A percentile compares a stretch with the other conserved stretches of the same genome.
Conservation (phyloP, 495 filamentous ascomycete genomes). For the Staphylotrichum tortipilum region DNA sequence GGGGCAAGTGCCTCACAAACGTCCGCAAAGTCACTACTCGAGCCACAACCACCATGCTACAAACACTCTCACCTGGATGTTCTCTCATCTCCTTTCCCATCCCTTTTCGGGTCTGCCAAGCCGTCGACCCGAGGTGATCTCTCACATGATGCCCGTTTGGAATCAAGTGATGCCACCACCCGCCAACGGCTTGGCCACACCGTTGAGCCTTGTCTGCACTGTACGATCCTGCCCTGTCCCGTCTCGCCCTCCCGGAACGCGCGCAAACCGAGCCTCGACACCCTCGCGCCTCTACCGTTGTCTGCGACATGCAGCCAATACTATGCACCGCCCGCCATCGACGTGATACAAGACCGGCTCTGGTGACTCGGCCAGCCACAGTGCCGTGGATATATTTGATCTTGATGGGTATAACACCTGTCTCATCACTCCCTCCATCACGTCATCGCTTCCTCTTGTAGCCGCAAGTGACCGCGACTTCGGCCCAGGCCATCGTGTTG, state of each 20-base stretch:
- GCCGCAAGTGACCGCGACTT: no score
- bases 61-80: no score
- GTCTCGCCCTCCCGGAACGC: neutral
- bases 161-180: no score
- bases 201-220: neutral
- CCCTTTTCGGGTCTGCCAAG: no score
- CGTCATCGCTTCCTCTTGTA: neutral
- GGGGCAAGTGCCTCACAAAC: no score
- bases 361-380: slow-evolving; percentile 3
- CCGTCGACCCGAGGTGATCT: no score
- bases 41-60: no score
- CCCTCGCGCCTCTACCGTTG: neutral
- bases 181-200: neutral
- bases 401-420: neutral
- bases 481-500: no score
- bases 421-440: neutral
- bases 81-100: no score
- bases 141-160: no score
- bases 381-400: neutral
- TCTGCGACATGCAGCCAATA: slow-evolving; percentile 6
- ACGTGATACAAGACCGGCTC: slow-evolving; percentile 1
- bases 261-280: neutral
- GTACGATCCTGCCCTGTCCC: neutral
- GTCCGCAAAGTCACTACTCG: no score
- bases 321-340: neutral